Conservation (phyloP, 305 asterid genomes). For the Solanum hybrid region DNA sequence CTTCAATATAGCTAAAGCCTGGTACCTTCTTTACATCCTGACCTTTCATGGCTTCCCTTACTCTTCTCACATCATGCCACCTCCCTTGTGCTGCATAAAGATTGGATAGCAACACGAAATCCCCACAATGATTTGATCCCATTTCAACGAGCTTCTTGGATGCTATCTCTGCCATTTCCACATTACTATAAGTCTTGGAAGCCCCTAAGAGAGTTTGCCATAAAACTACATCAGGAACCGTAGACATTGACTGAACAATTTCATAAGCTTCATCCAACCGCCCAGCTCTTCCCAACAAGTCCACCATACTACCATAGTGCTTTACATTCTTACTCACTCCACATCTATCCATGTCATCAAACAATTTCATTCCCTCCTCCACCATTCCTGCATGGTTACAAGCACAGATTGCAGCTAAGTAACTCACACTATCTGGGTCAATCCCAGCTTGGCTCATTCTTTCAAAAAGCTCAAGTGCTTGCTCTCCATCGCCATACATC, state of each 20-base stretch:
- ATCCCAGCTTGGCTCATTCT: constrained; percentile 21
- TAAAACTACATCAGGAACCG: constrained; percentile 58
- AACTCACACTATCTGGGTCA: constrained; percentile 56
- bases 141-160: constrained; percentile 71
- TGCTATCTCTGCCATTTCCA: constrained; percentile 80
- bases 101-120: constrained; percentile 76
- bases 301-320: constrained; percentile 87
- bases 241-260: constrained; percentile 54
- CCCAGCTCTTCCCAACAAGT: constrained; percentile 81
- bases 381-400: constrained; percentile 94
- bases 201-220: constrained; percentile 95
- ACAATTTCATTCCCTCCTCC: constrained; percentile 65
- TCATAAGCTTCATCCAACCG: constrained; percentile 52
- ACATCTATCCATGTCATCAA: constrained; percentile 41
- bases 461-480: constrained; percentile 50
- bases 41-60: constrained; percentile 70
- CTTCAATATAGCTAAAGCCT: constrained; percentile 72
- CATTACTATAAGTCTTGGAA: constrained; percentile 59
- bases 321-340: constrained; percentile 52
- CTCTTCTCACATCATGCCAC: constrained; percentile 77
- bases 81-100: constrained; percentile 70
- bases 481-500: constrained; percentile 71
- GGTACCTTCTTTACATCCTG: constrained; percentile 72
- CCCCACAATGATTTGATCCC: constrained; percentile 76
- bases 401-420: constrained; percentile 67